phyloP scores from a whole-genome alignment of 2,329 filamentous ascomycete species.

The Fusarium duplospermum region DNA sequence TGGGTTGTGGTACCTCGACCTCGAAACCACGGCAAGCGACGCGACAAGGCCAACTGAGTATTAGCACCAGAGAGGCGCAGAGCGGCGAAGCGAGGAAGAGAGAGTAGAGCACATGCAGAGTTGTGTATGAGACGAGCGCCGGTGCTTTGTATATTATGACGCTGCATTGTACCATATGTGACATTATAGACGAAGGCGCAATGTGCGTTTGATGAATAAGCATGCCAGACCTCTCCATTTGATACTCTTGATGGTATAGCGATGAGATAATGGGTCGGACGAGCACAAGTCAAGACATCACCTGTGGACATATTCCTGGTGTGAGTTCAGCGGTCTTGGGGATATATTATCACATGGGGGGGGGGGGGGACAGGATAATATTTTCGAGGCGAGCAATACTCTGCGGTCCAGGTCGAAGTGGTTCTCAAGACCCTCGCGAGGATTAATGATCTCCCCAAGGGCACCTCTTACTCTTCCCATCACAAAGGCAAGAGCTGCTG shows the following conservation, averaged over 20 bases:
- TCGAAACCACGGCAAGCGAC: constrained; percentile 92
- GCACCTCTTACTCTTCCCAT: not conserved
- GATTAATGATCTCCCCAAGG: not conserved
- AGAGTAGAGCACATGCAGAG: constrained; percentile 26
- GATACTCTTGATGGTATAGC: not conserved
- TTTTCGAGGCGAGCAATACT: not conserved
- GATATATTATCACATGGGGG: not conserved
- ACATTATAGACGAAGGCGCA: constrained; percentile 43
- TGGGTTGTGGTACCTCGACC: constrained; percentile 86
- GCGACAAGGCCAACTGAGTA: constrained; percentile 66
- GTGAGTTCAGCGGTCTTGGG: not conserved
- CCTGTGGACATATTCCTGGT: not conserved
- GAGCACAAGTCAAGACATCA: not conserved
- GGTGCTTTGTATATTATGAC: constrained; percentile 47
- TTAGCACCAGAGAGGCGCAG: constrained; percentile 27
- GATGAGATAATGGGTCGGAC: not conserved
- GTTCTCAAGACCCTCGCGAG: not conserved
- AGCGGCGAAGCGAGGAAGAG: constrained; percentile 5
- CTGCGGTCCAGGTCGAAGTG: not conserved
- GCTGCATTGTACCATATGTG: constrained; percentile 50
- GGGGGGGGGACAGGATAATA: not conserved
- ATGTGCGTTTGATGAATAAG: constrained; percentile 30
- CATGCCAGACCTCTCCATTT: constrained; percentile 16
- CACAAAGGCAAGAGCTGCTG: not conserved
- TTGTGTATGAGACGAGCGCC: constrained; percentile 25